A percentile compares a stretch with the other conserved stretches of the same genome.
These are phyloP conservation scores for Trichoderma guizhouense DNA, from an alignment of 2,329 filamentous ascomycete genomes.

Conservation along the genomic window DNA sequence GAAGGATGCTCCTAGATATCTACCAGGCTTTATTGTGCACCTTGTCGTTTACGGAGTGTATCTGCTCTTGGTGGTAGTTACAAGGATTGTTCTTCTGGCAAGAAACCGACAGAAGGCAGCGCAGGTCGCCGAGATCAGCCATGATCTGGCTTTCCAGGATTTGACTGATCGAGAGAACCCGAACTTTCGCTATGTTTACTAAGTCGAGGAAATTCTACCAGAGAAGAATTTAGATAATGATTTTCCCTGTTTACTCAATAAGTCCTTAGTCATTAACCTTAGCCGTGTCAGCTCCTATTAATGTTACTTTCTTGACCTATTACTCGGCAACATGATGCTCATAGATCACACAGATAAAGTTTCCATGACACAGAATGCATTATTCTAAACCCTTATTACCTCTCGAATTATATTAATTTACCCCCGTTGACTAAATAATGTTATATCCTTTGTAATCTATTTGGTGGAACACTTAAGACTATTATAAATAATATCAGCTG, in stretches of 20 bases:
- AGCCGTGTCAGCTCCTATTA: neutral
- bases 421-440: neutral
- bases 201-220: too few species aligned
- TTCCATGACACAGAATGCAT: neutral
- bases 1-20: neutral
- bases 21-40: neutral
- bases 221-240: neutral
- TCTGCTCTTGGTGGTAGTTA: neutral
- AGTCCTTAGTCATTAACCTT: neutral
- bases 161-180: neutral
- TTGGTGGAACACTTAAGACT: neutral
- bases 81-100: neutral
- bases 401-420: neutral
- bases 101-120: neutral
- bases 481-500: slow-evolving; percentile 49
- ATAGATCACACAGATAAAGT: neutral
- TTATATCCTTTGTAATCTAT: neutral
- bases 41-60: neutral
- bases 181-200: neutral
- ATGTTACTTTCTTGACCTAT: neutral
- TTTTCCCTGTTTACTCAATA: neutral
- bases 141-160: neutral
- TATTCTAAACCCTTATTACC: neutral
- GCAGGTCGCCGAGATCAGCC: neutral
- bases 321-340: neutral